Evolutionary conservation across 2,329 filamentous ascomycete species (phyloP).

Genomic region (Talaromyces sp.): DNA sequence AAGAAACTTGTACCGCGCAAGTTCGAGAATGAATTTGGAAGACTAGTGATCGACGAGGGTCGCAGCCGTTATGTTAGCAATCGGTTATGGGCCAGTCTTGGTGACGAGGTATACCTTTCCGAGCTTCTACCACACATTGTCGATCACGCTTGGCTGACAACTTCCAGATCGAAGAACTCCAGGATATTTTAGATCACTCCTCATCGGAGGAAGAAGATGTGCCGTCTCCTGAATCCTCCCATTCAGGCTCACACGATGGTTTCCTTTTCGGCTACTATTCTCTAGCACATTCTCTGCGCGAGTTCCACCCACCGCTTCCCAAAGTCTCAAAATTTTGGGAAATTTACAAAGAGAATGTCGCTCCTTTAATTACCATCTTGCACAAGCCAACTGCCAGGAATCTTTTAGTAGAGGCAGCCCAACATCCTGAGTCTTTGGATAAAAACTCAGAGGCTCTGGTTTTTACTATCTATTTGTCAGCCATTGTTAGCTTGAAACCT

Average conservation of each 20-base stretch:
- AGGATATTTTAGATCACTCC: constrained; percentile 61
- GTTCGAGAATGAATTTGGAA: constrained; percentile 51
- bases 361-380: constrained; percentile 63
- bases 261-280: constrained; percentile 65
- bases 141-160: constrained; percentile 7
- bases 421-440: constrained; percentile 53
- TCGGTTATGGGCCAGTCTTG: constrained; percentile 63
- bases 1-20: constrained; percentile 23
- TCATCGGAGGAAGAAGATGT: constrained; percentile 60
- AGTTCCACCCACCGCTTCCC: constrained; percentile 57
- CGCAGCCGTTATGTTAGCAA: constrained; percentile 65
- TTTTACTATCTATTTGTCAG: constrained; percentile 65
- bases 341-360: constrained; percentile 63
- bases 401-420: constrained; percentile 54
- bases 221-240: constrained; percentile 49
- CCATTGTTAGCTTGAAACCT: constrained; percentile 48
- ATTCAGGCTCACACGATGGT: constrained; percentile 55
- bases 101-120: constrained; percentile 55
- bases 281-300: constrained; percentile 56
- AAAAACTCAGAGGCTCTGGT: constrained; percentile 60
- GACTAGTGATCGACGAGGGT: constrained; percentile 62
- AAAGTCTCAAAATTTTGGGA: constrained; percentile 59
- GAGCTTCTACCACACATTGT: neutral
- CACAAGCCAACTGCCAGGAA: constrained; percentile 59
- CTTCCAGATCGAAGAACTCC: constrained; percentile 61